Base-by-base conservation (phyloP, 371 early-diverging fungal species). In the Batkoa obscura region DNA sequence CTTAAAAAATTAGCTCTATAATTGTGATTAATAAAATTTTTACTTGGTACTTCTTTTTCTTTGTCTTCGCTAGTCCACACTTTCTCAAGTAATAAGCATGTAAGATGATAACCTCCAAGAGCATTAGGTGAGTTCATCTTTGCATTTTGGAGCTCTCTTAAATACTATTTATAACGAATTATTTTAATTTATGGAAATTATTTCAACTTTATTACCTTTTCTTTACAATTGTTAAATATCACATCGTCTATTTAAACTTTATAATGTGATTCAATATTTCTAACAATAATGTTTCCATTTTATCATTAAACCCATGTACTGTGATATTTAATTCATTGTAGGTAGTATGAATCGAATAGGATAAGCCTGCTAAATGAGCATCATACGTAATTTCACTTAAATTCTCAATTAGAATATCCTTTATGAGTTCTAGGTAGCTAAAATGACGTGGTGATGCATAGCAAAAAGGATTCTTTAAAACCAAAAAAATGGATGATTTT, bases 231-330 rank as follows among this genome's bases (percentile, higher is more conserved):
- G 50, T 71, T 72, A 71, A 88, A 92, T 42, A 83, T 73, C 10
- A 76, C 74, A 6, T 72, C 72, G 41, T 82, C 74, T 13, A 87
- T 52, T 70, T 60, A 32, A 83, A 72, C 35, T 65, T 62, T 46
- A 71, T 72, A 78, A 90, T 78, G 49, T 74, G 73, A 52, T 76
- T 68, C 3, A 89, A 60, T 1, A 92, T 79, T 58, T 79, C 80
- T 49, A 74, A 67, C 0, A 88, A 66, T 37, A 93, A 65, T 2
- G 78, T 69, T 8, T 73, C 68, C 0, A 90, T 68, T 64, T 91
- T 92, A 63, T 92, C 85, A 59, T 83, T 87, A 66, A 83, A 92
- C 2, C 95, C 95, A 34, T 72, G 73, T 4, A 90, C 61, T 15
- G 69, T 69, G 38, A 91, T 64, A 60, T 75, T 58, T 63, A 84